phyloP scores from a whole-genome alignment of 2,329 filamentous ascomycete genomes.

The Aspergillus sp. region DNA sequence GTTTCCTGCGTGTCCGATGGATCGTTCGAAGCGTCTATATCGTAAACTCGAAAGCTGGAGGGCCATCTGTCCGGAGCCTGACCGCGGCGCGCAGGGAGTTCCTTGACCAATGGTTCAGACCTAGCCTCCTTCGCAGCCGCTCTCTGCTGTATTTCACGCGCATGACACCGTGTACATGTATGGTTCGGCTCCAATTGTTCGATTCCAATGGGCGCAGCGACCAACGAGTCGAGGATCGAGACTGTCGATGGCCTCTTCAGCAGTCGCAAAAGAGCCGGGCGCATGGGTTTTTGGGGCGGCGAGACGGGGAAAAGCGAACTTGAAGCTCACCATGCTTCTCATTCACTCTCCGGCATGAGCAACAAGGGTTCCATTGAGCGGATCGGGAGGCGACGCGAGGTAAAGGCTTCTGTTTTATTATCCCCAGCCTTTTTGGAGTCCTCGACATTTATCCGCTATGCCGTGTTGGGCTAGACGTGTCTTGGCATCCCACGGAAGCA shows the following conservation, averaged over 20 bases:
- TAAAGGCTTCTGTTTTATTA: too few species aligned
- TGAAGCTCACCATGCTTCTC: constrained; percentile 22
- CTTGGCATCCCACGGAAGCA: constrained; percentile 19
- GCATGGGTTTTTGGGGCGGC: constrained; percentile 25
- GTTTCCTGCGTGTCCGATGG: constrained; percentile 1
- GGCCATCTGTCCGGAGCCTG: constrained; percentile 4
- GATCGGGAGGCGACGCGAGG: not conserved
- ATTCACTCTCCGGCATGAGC: constrained; percentile 2
- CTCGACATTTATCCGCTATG: too few species aligned
- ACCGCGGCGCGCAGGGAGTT: constrained; percentile 2
- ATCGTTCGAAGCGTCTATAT: constrained; percentile 15
- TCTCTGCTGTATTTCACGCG: constrained; percentile 9
- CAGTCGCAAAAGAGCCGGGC: constrained; percentile 35
- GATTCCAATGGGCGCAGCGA: constrained; percentile 21
- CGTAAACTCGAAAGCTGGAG: constrained; percentile 17
- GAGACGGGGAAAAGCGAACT: constrained; percentile 7
- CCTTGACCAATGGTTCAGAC: constrained; percentile 2
- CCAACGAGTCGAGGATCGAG: constrained; percentile 26
- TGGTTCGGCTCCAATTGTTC: constrained; percentile 21
- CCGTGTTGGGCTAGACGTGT: constrained; percentile 10
- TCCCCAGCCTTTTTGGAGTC: too few species aligned
- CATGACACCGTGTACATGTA: constrained; percentile 21
- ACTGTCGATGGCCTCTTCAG: constrained; percentile 34
- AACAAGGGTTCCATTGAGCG: not conserved
- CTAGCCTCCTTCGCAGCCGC: constrained; percentile 3